phyloP scores from a whole-genome alignment of 495 filamentous ascomycete species.

The Hyaloscypha variabilis region DNA sequence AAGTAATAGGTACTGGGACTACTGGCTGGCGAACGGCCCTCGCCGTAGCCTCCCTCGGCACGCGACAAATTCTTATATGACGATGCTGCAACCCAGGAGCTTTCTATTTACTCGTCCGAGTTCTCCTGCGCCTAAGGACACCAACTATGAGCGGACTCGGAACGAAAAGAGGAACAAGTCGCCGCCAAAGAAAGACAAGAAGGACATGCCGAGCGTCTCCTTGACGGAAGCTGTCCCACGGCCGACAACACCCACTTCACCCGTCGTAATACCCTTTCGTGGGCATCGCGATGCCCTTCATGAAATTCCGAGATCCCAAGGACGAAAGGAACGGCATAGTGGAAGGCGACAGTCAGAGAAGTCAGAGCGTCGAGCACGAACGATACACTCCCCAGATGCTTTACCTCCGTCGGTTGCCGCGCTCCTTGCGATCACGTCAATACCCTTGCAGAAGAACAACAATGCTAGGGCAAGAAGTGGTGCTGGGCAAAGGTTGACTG shows the following conservation, averaged over 20 bases:
- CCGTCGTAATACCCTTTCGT: slow-evolving; percentile 32
- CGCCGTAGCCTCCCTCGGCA: slow-evolving; percentile 14
- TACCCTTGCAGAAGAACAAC: slow-evolving; percentile 49
- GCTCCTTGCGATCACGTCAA: slow-evolving; percentile 60
- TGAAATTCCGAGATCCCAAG: slow-evolving; percentile 18
- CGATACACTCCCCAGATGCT: slow-evolving; percentile 49
- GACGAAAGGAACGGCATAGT: slow-evolving; percentile 21
- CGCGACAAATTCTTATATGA: slow-evolving; percentile 12
- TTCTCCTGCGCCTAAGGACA: slow-evolving; percentile 14
- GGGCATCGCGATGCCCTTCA: slow-evolving; percentile 12
- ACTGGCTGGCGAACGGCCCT: slow-evolving; percentile 3
- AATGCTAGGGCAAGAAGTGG: slow-evolving; percentile 18
- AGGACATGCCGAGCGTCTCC: slow-evolving; percentile 2
- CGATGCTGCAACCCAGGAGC: slow-evolving; percentile 23
- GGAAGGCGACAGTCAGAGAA: slow-evolving; percentile 10
- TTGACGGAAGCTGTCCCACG: slow-evolving; percentile 10
- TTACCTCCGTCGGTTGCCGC: slow-evolving; percentile 62
- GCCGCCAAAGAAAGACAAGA: slow-evolving; percentile 13
- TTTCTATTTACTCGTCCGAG: slow-evolving; percentile 23
- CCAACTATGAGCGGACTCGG: slow-evolving; percentile 6
- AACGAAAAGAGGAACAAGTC: slow-evolving; percentile 15
- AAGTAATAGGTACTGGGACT: slow-evolving; percentile 16
- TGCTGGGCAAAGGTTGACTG: slow-evolving; percentile 49
- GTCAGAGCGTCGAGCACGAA: slow-evolving; percentile 31
- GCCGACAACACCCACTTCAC: slow-evolving; percentile 28